Conservation (phyloP, 2,329 filamentous ascomycete species). For the Fusarium continuum region DNA sequence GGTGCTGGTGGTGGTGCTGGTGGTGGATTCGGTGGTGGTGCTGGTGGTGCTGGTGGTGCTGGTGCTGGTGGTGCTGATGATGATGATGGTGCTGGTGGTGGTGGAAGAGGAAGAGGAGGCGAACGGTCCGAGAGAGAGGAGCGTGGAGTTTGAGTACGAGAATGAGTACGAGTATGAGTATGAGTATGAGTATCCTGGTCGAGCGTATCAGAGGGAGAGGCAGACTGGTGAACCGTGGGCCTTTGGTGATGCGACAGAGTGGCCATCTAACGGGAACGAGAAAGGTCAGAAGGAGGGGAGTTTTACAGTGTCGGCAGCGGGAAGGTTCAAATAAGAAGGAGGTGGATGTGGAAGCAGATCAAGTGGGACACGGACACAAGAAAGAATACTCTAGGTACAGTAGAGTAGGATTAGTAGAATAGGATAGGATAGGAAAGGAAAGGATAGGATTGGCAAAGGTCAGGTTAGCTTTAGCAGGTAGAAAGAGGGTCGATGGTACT, state of each 20-base stretch:
- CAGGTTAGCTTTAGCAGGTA: constrained; percentile 2
- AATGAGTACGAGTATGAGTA: too few species aligned
- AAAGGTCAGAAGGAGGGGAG: constrained; percentile 44
- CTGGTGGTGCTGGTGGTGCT: not conserved
- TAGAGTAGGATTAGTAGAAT: constrained; percentile 20
- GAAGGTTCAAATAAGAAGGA: constrained; percentile 49
- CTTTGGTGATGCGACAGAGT: constrained; percentile 51
- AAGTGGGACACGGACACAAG: constrained; percentile 29
- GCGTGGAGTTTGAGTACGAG: constrained; percentile 40
- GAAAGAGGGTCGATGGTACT: constrained; percentile 1
- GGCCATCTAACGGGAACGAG: constrained; percentile 57
- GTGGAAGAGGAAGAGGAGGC: constrained; percentile 33
- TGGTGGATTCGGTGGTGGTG: constrained; percentile 12
- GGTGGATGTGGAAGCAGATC: constrained; percentile 16
- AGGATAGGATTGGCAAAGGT: constrained; percentile 17
- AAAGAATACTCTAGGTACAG: constrained; percentile 4
- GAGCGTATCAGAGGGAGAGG: constrained; percentile 39
- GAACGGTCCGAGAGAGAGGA: constrained; percentile 44
- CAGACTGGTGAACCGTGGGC: constrained; percentile 45
- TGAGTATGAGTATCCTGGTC: constrained; percentile 33
- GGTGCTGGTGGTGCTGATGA: constrained; percentile 7
- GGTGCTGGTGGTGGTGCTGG: not conserved
- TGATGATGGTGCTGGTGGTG: constrained; percentile 20
- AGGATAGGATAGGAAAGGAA: constrained; percentile 18
- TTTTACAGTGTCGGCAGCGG: constrained; percentile 45